Evolutionary conservation across 139 green algal species (phyloP).

Genomic region (Haematococcus sp.): DNA sequence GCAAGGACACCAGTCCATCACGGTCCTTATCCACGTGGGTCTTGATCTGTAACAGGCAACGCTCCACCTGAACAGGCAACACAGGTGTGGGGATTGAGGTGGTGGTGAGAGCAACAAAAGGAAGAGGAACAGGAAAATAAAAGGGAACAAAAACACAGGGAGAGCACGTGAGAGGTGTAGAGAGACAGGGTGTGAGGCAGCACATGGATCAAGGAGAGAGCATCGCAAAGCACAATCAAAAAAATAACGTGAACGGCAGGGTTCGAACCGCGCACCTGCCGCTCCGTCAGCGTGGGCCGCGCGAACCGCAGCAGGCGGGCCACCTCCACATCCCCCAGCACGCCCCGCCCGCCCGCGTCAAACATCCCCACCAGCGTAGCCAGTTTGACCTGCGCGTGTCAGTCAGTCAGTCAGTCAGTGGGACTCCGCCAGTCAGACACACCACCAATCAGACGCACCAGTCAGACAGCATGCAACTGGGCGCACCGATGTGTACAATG

Average conservation of each 20-base stretch:
- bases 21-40: conserved; percentile 15
- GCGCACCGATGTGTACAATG: too few species aligned
- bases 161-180: too few species aligned
- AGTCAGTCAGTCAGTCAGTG: neutral
- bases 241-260: neutral
- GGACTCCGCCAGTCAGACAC: neutral
- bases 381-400: conserved; percentile 16
- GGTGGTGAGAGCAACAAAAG: too few species aligned
- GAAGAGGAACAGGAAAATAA: too few species aligned
- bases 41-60: conserved; percentile 12
- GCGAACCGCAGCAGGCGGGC: conserved; percentile 12
- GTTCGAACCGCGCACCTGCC: neutral
- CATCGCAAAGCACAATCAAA: neutral
- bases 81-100: too few species aligned
- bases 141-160: too few species aligned
- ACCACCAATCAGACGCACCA: neutral
- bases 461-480: too few species aligned
- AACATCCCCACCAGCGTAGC: conserved; percentile 21
- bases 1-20: conserved; percentile 16
- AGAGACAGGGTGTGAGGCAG: too few species aligned
- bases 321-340: conserved; percentile 11
- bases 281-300: neutral
- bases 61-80: neutral
- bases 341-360: conserved; percentile 19
- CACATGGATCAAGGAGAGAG: too few species aligned